Conservation (phyloP, 2,329 filamentous ascomycete genomes). For the Davidsoniella neocaledoniae region DNA sequence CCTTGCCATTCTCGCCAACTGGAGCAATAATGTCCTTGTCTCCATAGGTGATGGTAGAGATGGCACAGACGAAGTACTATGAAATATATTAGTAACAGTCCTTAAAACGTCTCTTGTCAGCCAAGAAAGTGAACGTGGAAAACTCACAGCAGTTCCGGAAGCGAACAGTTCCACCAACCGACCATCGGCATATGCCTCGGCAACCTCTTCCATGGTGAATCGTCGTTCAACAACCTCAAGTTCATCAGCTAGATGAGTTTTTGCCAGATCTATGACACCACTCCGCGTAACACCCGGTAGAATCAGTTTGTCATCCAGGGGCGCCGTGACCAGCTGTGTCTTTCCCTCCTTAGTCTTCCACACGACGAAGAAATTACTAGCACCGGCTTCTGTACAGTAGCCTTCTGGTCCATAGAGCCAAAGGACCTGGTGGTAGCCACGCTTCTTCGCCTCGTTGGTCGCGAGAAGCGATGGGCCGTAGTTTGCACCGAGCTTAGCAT, state of each 20-base stretch:
- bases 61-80: slow-evolving; percentile 55
- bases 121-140: neutral
- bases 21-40: slow-evolving; percentile 45
- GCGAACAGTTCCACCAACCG: slow-evolving; percentile 72
- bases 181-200: slow-evolving; percentile 56
- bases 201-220: slow-evolving; percentile 66
- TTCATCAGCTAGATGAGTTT: slow-evolving; percentile 40
- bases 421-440: slow-evolving; percentile 78
- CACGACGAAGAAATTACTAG: slow-evolving; percentile 80
- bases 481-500: slow-evolving; percentile 84
- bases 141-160: slow-evolving; percentile 65
- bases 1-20: slow-evolving; percentile 35
- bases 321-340: slow-evolving; percentile 63
- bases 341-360: slow-evolving; percentile 49
- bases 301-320: slow-evolving; percentile 67
- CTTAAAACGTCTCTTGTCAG: neutral
- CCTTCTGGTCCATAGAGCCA: slow-evolving; percentile 73
- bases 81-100: slow-evolving; percentile 14
- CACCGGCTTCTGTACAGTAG: slow-evolving; percentile 78
- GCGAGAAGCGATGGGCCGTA: slow-evolving; percentile 74
- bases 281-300: slow-evolving; percentile 77
- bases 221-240: slow-evolving; percentile 63
- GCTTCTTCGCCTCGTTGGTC: slow-evolving; percentile 52
- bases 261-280: slow-evolving; percentile 58
- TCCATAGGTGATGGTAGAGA: slow-evolving; percentile 52